These are phyloP conservation scores for Candida patagonica DNA, from an alignment of 805 yeast species.

Conservation along the genomic window DNA sequence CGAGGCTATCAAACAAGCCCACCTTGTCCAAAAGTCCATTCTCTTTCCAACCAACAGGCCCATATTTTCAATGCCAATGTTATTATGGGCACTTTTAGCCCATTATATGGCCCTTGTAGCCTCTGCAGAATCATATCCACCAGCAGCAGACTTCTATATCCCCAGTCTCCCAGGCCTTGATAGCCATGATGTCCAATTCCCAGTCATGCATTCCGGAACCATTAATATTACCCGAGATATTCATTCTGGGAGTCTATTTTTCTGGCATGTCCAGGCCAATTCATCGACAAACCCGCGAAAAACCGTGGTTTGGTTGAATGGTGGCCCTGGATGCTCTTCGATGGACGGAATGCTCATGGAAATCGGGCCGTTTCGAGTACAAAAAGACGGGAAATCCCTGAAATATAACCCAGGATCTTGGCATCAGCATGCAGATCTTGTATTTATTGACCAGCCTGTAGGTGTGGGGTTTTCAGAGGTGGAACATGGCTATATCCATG, in stretches of 20 bases:
- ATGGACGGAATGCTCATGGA: slow-evolving; percentile 96
- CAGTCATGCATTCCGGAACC: slow-evolving; percentile 45
- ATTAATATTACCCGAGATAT: slow-evolving; percentile 46
- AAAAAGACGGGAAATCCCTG: slow-evolving; percentile 30
- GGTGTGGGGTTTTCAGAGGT: slow-evolving; percentile 85
- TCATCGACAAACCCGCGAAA: slow-evolving; percentile 23
- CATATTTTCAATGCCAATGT: too few species aligned
- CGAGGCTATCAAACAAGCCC: too few species aligned
- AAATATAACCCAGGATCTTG: slow-evolving; percentile 68
- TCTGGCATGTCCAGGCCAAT: slow-evolving; percentile 53
- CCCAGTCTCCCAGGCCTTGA: slow-evolving; percentile 26
- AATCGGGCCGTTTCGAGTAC: slow-evolving; percentile 75
- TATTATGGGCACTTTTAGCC: too few species aligned
- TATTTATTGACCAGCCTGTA: slow-evolving; percentile 89
- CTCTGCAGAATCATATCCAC: not conserved
- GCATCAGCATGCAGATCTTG: slow-evolving; percentile 67
- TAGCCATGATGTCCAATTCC: slow-evolving; percentile 21
- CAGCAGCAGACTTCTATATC: slow-evolving; percentile 25
- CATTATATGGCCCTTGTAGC: too few species aligned
- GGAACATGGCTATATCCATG: slow-evolving; percentile 33
- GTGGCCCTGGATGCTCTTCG: slow-evolving; percentile 98
- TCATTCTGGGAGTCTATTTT: slow-evolving; percentile 54
- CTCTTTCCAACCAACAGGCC: too few species aligned
- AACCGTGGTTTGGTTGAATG: slow-evolving; percentile 76
- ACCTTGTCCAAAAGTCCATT: too few species aligned